Conservation (phyloP, 768 basidiomycete genomes). For the Panus rudis region DNA sequence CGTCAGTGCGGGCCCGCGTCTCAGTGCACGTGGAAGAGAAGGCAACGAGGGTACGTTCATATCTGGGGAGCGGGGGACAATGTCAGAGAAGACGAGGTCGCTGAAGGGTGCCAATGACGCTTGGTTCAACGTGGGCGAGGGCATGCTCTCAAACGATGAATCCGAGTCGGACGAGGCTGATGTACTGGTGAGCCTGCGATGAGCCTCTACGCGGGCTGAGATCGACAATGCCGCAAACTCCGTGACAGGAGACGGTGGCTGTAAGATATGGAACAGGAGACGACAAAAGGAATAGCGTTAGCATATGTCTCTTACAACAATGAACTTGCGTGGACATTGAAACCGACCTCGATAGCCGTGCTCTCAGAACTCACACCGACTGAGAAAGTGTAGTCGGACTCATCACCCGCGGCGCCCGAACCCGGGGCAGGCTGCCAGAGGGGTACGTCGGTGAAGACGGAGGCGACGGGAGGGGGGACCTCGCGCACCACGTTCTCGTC, state of each 20-base stretch:
- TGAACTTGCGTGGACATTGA: too few relatives aligned
- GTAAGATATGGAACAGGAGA: constrained; percentile 7
- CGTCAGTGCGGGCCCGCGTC: constrained; percentile 7
- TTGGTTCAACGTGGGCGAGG: constrained; percentile 8
- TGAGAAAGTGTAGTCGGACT: constrained; percentile 7
- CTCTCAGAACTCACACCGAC: constrained; percentile 9
- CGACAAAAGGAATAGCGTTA: neutral
- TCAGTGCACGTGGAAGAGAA: constrained; percentile 7
- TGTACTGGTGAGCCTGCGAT: constrained; percentile 15
- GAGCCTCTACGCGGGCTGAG: constrained; percentile 41
- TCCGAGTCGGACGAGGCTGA: constrained; percentile 17
- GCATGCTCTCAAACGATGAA: constrained; percentile 13
- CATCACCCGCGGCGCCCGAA: neutral
- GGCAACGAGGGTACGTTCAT: neutral
- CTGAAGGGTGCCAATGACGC: constrained; percentile 13
- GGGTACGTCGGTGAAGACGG: neutral
- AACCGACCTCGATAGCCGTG: constrained; percentile 3
- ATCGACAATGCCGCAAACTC: constrained; percentile 50
- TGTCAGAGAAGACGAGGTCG: constrained; percentile 30
- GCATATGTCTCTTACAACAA: neutral
- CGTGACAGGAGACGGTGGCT: constrained; percentile 33
- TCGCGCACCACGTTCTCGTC: constrained; percentile 21
- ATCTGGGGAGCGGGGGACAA: too few relatives aligned
- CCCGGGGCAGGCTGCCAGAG: constrained; percentile 7
- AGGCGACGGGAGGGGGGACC: constrained; percentile 4